Evolutionary conservation across 2,329 filamentous ascomycete genomes (phyloP).

Genomic region (Massarina eburnea): DNA sequence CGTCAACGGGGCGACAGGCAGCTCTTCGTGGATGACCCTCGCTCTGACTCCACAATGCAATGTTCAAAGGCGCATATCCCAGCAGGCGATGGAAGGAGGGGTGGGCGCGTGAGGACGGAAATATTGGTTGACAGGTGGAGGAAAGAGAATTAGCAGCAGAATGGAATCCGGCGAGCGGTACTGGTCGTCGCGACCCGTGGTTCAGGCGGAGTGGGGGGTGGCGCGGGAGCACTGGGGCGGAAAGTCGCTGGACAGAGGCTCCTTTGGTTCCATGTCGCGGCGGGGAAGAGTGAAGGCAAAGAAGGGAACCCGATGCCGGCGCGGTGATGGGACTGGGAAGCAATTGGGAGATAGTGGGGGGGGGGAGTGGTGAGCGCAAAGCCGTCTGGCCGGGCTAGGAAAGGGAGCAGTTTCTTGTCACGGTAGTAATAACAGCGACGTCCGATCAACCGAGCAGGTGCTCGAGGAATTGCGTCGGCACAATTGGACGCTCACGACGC

Average conservation of each 20-base stretch:
- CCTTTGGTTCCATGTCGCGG: constrained; percentile 39
- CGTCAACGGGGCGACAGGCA: too few species aligned
- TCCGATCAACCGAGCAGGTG: neutral
- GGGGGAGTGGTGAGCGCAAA: too few species aligned
- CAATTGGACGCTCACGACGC: neutral
- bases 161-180: too few species aligned
- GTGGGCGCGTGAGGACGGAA: too few species aligned
- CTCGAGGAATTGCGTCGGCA: constrained; percentile 1
- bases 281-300: neutral
- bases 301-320: too few species aligned
- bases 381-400: too few species aligned
- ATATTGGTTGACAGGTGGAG: neutral
- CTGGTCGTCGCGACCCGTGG: constrained; percentile 3
- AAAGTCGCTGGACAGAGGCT: constrained; percentile 41
- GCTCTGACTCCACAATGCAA: too few species aligned
- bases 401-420: constrained; percentile 26
- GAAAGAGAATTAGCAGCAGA: too few species aligned
- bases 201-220: constrained; percentile 2
- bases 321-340: too few species aligned
- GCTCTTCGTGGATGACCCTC: too few species aligned
- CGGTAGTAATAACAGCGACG: constrained; percentile 16
- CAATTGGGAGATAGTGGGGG: too few species aligned
- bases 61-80: neutral
- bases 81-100: neutral
- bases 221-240: constrained; percentile 31